phyloP scores from a whole-genome alignment of 805 yeast genomes.

The Suhomyces sp. region DNA sequence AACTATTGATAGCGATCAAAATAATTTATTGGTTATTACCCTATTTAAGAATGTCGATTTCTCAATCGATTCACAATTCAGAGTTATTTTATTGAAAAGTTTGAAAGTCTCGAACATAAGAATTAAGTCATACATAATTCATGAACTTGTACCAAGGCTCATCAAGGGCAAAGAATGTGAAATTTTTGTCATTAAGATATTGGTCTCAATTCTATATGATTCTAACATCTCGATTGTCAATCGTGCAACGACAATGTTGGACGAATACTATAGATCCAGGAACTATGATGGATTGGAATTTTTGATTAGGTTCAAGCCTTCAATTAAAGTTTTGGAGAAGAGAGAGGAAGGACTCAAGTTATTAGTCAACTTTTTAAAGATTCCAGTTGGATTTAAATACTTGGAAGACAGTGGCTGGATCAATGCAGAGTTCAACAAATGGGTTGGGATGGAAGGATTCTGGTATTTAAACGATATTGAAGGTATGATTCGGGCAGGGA shows the following conservation, averaged over 20 bases:
- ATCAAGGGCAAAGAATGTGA: conserved; percentile 35
- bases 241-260: conserved; percentile 21
- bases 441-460: conserved; percentile 54
- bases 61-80: conserved; percentile 59
- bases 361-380: conserved; percentile 61
- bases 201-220: conserved; percentile 73
- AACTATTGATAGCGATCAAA: conserved; percentile 26
- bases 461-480: conserved; percentile 43
- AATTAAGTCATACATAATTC: conserved; percentile 59
- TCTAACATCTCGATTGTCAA: conserved; percentile 25
- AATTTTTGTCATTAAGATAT: conserved; percentile 50
- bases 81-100: conserved; percentile 65
- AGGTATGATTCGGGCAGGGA: conserved; percentile 22
- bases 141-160: conserved; percentile 45
- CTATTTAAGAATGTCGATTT: conserved; percentile 65
- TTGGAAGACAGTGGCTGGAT: conserved; percentile 57
- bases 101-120: conserved; percentile 52
- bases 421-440: conserved; percentile 61
- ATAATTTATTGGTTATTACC: conserved; percentile 53
- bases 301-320: conserved; percentile 56
- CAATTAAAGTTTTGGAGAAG: conserved; percentile 38
- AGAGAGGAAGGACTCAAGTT: conserved; percentile 41
- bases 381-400: conserved; percentile 68
- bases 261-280: conserved; percentile 17
- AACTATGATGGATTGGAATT: conserved; percentile 45